These are phyloP conservation scores for Waltiozyma sp. DNA, from an alignment of 1,139 yeast species.

Conservation along the genomic window DNA sequence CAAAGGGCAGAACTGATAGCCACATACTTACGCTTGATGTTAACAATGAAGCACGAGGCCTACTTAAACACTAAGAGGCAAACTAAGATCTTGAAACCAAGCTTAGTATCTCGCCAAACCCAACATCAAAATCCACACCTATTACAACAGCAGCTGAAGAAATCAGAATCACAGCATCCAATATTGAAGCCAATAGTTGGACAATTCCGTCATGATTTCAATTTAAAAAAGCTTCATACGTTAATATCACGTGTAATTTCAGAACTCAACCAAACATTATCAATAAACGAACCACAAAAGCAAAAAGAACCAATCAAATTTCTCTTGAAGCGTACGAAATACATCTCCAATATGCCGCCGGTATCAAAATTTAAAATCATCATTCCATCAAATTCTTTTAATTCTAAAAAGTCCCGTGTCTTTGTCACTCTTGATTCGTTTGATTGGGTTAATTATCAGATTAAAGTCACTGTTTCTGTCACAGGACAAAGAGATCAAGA, in stretches of 20 bases:
- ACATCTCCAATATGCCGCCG: conserved; percentile 9
- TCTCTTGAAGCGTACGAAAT: conserved; percentile 11
- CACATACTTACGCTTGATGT: conserved; percentile 35
- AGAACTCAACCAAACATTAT: conserved; percentile 9
- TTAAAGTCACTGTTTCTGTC: conserved; percentile 7
- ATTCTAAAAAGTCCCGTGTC: not conserved
- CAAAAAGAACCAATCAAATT: conserved; percentile 10
- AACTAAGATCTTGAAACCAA: conserved; percentile 10
- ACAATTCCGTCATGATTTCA: conserved; percentile 51
- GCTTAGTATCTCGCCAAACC: conserved; percentile 5
- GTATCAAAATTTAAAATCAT: conserved; percentile 8
- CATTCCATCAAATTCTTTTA: conserved; percentile 1
- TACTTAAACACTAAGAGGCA: conserved; percentile 19
- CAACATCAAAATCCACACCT: conserved; percentile 14
- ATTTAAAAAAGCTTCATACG: conserved; percentile 33
- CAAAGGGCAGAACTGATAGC: conserved; percentile 27
- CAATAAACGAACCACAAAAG: conserved; percentile 5
- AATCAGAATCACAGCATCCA: conserved; percentile 25
- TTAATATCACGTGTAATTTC: conserved; percentile 22
- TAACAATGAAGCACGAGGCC: conserved; percentile 33
- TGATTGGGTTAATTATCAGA: conserved; percentile 18
- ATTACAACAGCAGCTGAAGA: not conserved
- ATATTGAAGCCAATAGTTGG: conserved; percentile 60
- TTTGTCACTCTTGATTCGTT: conserved; percentile 15
- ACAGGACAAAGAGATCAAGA: conserved; percentile 25